Base-by-base conservation (phyloP, 2,329 filamentous ascomycete species). In the Phaeosphaeria sp. region DNA sequence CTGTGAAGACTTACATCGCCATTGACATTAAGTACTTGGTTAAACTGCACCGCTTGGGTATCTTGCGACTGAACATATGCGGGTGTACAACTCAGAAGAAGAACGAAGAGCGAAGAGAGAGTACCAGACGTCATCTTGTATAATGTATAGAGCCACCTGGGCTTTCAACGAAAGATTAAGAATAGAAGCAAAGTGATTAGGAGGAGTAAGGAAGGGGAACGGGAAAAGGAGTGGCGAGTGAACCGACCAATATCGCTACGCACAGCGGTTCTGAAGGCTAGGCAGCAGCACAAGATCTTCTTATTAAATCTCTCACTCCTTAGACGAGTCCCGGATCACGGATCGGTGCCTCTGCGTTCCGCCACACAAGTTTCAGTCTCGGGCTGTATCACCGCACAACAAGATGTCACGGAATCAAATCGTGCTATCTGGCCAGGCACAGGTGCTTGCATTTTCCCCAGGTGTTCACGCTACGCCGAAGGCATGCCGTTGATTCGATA, bases 11-110 rank as follows among this genome's bases (percentile, higher is more conserved):
- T 66, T 68, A 76, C 74, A 54, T 77, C 74, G 57, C 74, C 74
- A 65, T 76, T 75, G 49, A 77, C 33, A 68, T 76, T 77, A 67
- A 77, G 69, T 57, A 77, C 74, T 67, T 77, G 74, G 62, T 77
- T 77, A 58, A 71, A 77, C 27, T 76, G 70, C 18, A 63, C 72
- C 50, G 67, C 62, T 56, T 73, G 69, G n/a, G 63, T 64, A 18
- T 50, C 39, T 36, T 18, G 17, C 1, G 52, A 55, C 59, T 74
- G 67, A 23, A 66, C 74, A 9, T 71, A 59, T 30, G 63, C 71
- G 18, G 65, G 54, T 39, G 60, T 58, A 57, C 59, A 66, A 64
- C 70, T 69, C 63, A 74, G 65, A 52, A 73, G 51, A 50, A 73
- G 57, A 39, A 74, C 44, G 20, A 74, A 53, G 51, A 75, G 50